Evolutionary conservation across 768 basidiomycete genomes (phyloP).

Genomic region (Boletellus ananiceps): DNA sequence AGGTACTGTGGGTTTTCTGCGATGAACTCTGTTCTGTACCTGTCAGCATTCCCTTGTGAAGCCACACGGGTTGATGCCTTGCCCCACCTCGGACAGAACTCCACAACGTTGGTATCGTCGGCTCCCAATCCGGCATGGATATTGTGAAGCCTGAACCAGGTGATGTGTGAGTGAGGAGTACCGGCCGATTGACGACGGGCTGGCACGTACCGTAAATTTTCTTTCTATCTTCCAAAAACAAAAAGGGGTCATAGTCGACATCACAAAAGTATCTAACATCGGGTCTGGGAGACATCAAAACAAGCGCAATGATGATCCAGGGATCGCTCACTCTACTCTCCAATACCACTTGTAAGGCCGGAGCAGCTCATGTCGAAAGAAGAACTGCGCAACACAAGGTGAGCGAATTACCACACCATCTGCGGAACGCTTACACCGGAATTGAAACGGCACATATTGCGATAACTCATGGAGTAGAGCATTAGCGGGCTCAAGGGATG

Average conservation of each 20-base stretch:
- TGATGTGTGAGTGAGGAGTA: neutral
- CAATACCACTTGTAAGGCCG: conserved; percentile 56
- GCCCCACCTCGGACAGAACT: conserved; percentile 46
- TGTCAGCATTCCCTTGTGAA: conserved; percentile 33
- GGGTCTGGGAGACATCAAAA: conserved; percentile 32
- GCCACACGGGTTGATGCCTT: conserved; percentile 25
- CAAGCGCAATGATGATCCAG: neutral
- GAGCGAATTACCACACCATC: neutral
- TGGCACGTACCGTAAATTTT: conserved; percentile 45
- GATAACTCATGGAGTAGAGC: conserved; percentile 37
- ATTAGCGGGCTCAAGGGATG: neutral
- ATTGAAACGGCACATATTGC: conserved; percentile 78
- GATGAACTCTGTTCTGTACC: conserved; percentile 49
- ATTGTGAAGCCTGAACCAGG: conserved; percentile 51
- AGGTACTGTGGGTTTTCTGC: conserved; percentile 50
- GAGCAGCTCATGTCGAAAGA: conserved; percentile 52
- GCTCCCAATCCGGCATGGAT: conserved; percentile 57
- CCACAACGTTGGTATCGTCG: conserved; percentile 66
- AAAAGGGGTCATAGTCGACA: conserved; percentile 46
- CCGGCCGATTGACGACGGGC: neutral
- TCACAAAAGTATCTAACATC: conserved; percentile 54
- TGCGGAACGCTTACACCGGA: conserved; percentile 47
- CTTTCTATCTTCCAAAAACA: conserved; percentile 50
- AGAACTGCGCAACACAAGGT: conserved; percentile 37
- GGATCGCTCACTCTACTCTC: conserved; percentile 48